Evolutionary conservation across 176 grass and related monocot species (phyloP).

Genomic region (Phoenix dactylifera): DNA sequence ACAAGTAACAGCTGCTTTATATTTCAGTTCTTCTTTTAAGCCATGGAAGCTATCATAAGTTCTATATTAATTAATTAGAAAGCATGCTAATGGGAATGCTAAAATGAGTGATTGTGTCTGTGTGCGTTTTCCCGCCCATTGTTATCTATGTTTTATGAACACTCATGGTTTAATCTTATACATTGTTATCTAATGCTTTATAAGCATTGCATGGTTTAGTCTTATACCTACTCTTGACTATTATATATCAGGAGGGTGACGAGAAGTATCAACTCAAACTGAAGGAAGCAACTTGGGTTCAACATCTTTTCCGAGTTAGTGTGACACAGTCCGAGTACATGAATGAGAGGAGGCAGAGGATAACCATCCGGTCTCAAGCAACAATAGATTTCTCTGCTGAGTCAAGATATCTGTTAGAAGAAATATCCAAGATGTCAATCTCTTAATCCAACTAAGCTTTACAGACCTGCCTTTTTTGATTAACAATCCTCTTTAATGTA

Average conservation of each 20-base stretch:
- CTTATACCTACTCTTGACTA: background rate
- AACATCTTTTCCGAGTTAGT: conserved; percentile 65
- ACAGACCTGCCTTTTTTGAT: background rate
- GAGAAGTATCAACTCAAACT: conserved; percentile 67
- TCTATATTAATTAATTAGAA: too few relatives aligned
- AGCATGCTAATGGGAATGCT: too few relatives aligned
- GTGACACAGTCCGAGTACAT: conserved; percentile 66
- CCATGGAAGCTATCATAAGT: too few relatives aligned
- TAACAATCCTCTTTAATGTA: too few relatives aligned
- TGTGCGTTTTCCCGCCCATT: too few relatives aligned
- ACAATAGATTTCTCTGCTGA: conserved; percentile 54
- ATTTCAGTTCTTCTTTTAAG: too few relatives aligned
- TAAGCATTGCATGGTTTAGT: background rate
- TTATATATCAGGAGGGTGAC: conserved; percentile 59
- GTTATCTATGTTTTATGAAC: too few relatives aligned
- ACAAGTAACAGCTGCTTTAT: too few relatives aligned
- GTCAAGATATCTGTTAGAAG: conserved; percentile 68
- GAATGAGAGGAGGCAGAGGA: conserved; percentile 74
- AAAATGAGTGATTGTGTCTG: too few relatives aligned
- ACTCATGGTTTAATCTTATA: too few relatives aligned
- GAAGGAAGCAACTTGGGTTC: conserved; percentile 80
- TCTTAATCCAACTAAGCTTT: conserved; percentile 10
- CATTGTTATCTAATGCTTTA: background rate
- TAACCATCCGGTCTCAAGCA: conserved; percentile 55
- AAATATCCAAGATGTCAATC: conserved; percentile 56